Base-by-base conservation (phyloP, 768 basidiomycete genomes). In the Stropharia rugosoannulata region DNA sequence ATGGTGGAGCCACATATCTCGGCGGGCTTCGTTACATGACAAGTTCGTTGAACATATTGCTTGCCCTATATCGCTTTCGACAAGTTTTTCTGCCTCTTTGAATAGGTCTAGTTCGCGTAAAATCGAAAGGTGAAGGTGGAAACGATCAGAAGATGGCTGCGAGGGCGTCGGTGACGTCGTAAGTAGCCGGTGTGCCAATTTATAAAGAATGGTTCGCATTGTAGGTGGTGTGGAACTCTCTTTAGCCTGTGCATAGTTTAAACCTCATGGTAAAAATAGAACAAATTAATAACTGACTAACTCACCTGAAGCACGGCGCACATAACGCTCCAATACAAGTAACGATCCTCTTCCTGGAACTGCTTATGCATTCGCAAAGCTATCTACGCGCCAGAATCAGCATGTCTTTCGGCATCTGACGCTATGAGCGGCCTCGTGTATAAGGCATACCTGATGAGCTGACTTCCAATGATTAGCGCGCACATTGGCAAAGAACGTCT, bases 401-500 rank as follows among this genome's bases (percentile, higher is more conserved):
- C 27, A 27, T 10, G 3, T 18, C 15, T 18, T 15, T 10, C 22
- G 10, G 45, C 22, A 36, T 44, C 18, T 45, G 11, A 3, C 19
- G 9, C n/a, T 44, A 32, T n/a, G 13, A 25, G 25, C 8, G 10
- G 12, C 13, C 11, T 11, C 36, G 27, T 2, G 38, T 47, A 55
- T 50, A n/a, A 18, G 27, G 55, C 66, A 54, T 62, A 89, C 90
- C 76, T 87, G 86, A 68, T 94, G 93, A 19, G 89, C 90, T 43
- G 85, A 81, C 69, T 93, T 94, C 93, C 93, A 94, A 60, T 89
- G 85, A 13, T 80, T 80, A 32, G 87, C 83, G 57, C 90, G 83
- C 35, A 88, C 83, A 64, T 93, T 89, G 16, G 92, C 90, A 66
- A 92, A 89, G 75, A 94, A 94, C 0, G 89, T 86, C 67, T 94